These are phyloP conservation scores for Neostapfia colusana DNA, from an alignment of 176 grass and related monocot genomes.

Conservation along the genomic window DNA sequence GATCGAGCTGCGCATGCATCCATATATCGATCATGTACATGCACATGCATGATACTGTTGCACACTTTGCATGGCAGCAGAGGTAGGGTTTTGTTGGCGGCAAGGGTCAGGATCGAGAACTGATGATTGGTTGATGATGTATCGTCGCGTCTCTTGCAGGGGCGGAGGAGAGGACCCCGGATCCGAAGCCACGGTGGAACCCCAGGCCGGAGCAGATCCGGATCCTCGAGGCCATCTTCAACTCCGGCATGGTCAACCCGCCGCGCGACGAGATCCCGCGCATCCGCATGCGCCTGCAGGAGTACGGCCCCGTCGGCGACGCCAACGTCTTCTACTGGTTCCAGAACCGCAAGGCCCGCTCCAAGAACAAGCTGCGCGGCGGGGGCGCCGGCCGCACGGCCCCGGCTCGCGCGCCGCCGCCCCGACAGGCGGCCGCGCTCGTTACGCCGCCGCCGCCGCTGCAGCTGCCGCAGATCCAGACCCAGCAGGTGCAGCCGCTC, in stretches of 20 bases:
- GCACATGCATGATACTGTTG: conserved; percentile 51
- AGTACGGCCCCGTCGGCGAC: conserved; percentile 90
- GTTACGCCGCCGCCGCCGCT: conserved; percentile 14
- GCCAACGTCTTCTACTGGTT: conserved; percentile 99
- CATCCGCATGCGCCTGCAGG: conserved; percentile 82
- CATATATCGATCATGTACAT: neutral
- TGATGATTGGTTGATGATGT: neutral
- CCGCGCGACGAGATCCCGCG: conserved; percentile 90
- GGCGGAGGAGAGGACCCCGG: conserved; percentile 65
- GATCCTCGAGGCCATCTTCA: conserved; percentile 94
- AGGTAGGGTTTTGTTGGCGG: conserved; percentile 15
- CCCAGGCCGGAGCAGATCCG: conserved; percentile 92
- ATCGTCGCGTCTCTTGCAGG: conserved; percentile 23
- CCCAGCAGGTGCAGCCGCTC: conserved; percentile 3
- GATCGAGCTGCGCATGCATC: neutral
- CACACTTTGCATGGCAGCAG: neutral
- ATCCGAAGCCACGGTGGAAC: conserved; percentile 96
- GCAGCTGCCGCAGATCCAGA: conserved; percentile 19
- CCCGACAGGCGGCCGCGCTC: neutral
- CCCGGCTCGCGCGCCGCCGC: neutral
- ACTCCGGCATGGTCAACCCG: conserved; percentile 92
- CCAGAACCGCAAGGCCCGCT: conserved; percentile 97
- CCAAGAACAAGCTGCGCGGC: conserved; percentile 72
- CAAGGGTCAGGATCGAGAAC: neutral
- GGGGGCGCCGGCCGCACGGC: neutral